Evolutionary conservation across 768 basidiomycete genomes (phyloP), one percentile per base, ranked within the genome.

Genomic region (Leccinum sublutescens): DNA sequence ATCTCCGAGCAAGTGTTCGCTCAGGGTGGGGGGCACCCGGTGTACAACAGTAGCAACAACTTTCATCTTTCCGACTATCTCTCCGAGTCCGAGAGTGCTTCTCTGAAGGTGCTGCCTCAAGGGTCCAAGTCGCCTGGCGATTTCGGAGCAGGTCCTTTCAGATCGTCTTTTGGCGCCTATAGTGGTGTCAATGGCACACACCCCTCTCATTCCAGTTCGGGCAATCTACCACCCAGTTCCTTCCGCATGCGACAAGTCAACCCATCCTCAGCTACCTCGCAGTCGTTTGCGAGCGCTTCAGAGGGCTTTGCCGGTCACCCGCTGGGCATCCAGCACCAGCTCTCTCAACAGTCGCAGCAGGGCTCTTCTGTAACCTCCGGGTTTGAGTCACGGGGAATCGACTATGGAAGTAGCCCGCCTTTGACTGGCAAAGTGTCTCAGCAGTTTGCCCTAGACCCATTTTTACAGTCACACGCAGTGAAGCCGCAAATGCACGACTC

Each of bases 31-130:
- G 62, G 61, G 55, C 78, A 74, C 14, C 65, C 77, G 58, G 62
- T 79, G 76, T 79, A 79, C 66, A 79, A 79, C 68, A 80, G 68
- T 69, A 65, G 58, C 66, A 76, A 64, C 53, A 72, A 64, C 54
- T 64, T 64, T 54, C 71, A 71, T 58, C 57, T 70, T 47, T 58
- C 76, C 33, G 78, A 79, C 55, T 77, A 70, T 60, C 59, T 70
- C 40, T 62, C 73, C 51, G 70, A 77, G 62, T 59, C 76, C 27
- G 64, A 75, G 34, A 67, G 65, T 65, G 67, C 68, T 33, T 68
- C 73, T 27, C 57, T 73, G 65, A 76, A 76, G 66, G 67, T 68
- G 54, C 64, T 64, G 7, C 68, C 70, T 34, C 65, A 70, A 62
- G 67, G 65, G 25, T 43, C 54, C 49, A 73, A 74, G 59, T 64